Base-by-base conservation (phyloP, 441 rosid genomes). In the Capsella rubella region DNA sequence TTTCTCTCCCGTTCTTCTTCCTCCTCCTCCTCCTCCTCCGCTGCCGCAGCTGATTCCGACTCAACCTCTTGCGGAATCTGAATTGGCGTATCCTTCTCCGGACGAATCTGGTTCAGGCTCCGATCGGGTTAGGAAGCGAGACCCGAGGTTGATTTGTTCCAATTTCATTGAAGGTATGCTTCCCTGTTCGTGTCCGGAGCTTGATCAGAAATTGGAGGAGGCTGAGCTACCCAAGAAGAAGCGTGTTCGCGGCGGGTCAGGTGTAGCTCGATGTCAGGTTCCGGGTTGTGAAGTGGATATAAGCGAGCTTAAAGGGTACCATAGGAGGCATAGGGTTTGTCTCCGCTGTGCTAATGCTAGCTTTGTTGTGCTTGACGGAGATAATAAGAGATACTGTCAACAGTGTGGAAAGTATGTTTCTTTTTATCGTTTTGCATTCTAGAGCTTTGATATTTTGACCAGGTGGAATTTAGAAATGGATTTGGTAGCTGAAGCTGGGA, bases 331-430 rank as follows among this genome's bases (percentile, higher is more conserved):
- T 61, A 85, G 90, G 83, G 91, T 95, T 75, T 95, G 99, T 60
- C 84, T 95, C n/a, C 79, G 84, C 29, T 95, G 98, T 74, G 99
- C 97, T 3, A 86, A 84, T 78, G 87, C 99, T 0, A 72, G 78
- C 25, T 59, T 11, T 43, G 98, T 93, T 54, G 47, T 82, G 55
- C 79, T 95, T 45, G 90, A 91, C 0, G 94, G 95, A 29, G 87
- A 87, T 42, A 77, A 67, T 52, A 93, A 87, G 86, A 85, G 98
- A 88, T 95, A 95, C 78, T 95, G 99, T 67, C 99, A 95, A 75
- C 99, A 95, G 94, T 95, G 98, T 76, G 98, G 98, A 83, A 95
- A 95, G 99, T 95, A 80, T 76, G 90, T 28, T 29, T n/a, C 11
- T 6, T 47, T 35, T 39, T 64, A 3, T 42, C 4, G 6, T 64